Evolutionary conservation across 164 flowering plant genomes (phyloP).

Genomic region (Chloranthus sessilifolius): DNA sequence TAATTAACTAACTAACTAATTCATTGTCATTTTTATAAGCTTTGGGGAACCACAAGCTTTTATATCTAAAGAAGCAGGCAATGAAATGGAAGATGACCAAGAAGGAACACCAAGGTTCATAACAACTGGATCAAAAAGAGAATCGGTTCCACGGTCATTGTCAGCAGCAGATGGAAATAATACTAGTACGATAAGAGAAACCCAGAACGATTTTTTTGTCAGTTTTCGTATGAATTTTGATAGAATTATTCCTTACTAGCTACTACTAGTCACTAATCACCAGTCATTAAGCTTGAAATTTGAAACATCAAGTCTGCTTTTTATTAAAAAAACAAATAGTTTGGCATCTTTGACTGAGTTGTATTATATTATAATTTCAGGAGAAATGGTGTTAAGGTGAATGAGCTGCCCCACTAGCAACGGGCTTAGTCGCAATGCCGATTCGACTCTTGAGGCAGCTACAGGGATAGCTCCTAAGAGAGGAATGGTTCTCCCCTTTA

Average conservation of each 20-base stretch:
- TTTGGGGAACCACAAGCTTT: slow-evolving; percentile 23
- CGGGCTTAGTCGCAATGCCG: slow-evolving; percentile 32
- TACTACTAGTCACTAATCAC: too few relatives aligned
- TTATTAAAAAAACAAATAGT: too few relatives aligned
- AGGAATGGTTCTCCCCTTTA: slow-evolving; percentile 94
- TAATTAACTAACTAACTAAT: too few relatives aligned
- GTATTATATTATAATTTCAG: too few relatives aligned
- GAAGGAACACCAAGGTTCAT: slow-evolving; percentile 12
- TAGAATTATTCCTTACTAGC: too few relatives aligned
- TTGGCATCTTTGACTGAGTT: too few relatives aligned
- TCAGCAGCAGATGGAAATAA: slow-evolving; percentile 45
- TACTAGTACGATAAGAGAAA: slow-evolving; percentile 36
- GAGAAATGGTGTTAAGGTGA: slow-evolving; percentile 46
- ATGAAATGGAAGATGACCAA: slow-evolving; percentile 13
- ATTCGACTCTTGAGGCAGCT: slow-evolving; percentile 35
- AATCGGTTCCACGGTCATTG: slow-evolving; percentile 8
- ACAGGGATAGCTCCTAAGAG: slow-evolving; percentile 58
- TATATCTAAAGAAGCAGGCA: slow-evolving; percentile 20
- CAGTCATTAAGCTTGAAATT: too few relatives aligned
- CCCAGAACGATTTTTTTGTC: not conserved
- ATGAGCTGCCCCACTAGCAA: slow-evolving; percentile 42
- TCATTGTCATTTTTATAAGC: slow-evolving; percentile 16
- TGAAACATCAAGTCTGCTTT: too few relatives aligned
- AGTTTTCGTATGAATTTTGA: too few relatives aligned
- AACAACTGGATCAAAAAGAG: slow-evolving; percentile 25